Evolutionary conservation across 2,329 filamentous ascomycete species (phyloP), one percentile per base, ranked within the genome.

Genomic region (Aureobasidium musti): DNA sequence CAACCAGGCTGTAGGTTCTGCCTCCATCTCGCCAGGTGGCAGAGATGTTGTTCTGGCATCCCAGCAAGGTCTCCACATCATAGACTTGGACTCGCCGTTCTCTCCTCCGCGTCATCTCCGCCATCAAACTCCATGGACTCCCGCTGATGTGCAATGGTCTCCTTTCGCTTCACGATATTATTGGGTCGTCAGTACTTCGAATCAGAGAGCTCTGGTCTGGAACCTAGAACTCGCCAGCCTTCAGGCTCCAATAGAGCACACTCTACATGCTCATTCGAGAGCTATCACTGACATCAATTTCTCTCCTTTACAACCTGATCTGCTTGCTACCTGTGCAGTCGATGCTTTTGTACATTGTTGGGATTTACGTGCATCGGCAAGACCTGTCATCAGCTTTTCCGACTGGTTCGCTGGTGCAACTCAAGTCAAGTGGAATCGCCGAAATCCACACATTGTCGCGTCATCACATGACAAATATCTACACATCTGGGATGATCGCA

Each of bases 201-300:
- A 97, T 76, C 93, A 97, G 76, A 92, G 95, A 72, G 95, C 93
- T 23, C 82, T 97, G 60, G 91, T 97, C 23, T 97, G 92, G 92
- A 97, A 97, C 76, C 82, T 97, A 68, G 91, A 90, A 70, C 84
- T 92, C 75, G 80, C 81, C 61, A 81, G 81, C 63, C 84, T 87
- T 68, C 89, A 91, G 71, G 91, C 94, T 72, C 91, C 90, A 0
- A 92, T 97, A 69, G 91, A 97, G 76, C 90, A 94, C 77, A 93
- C 92, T 14, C 83, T 97, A 17, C 90, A 96, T 73, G 92, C 89
- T 2, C 93, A 91, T 77, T 91, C 87, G 53, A 86, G 94, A 70
- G 92, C 93, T 69, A 97, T 97, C 71, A 97, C 93, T 8, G 93
- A 97, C 75, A 92, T 97, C 77, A 97, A 97, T 77, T 97, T 97